These are phyloP conservation scores for Ustilago esculenta DNA, from an alignment of 1,284 basidiomycete genomes.

Conservation along the genomic window DNA sequence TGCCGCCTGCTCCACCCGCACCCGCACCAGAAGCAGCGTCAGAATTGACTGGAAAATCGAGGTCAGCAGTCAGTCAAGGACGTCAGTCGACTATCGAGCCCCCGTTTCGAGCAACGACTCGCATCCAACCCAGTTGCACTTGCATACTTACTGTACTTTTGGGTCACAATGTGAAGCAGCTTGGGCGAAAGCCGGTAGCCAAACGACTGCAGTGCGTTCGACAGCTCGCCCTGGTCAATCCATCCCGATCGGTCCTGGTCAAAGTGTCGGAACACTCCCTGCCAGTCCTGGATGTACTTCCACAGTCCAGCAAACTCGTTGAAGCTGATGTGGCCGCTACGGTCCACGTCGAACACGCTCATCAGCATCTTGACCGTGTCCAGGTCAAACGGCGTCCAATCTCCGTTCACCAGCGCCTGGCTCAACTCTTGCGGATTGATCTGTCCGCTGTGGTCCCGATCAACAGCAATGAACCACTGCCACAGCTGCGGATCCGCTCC, in stretches of 20 bases:
- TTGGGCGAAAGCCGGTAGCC: conserved; percentile 55
- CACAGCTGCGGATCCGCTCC: conserved; percentile 62
- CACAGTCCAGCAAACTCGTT: conserved; percentile 58
- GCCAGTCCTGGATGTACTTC: conserved; percentile 63
- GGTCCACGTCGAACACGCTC: conserved; percentile 59
- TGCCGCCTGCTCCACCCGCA: conserved; percentile 42
- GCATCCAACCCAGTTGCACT: no score
- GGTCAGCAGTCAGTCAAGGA: conserved; percentile 15
- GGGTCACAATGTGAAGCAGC: conserved; percentile 50
- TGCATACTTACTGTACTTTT: conserved; percentile 58
- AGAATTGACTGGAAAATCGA: conserved; percentile 18
- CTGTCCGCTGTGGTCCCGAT: conserved; percentile 51
- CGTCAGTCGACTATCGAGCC: conserved; percentile 9
- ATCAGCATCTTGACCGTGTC: conserved; percentile 64
- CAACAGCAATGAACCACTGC: conserved; percentile 60
- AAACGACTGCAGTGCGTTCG: conserved; percentile 52
- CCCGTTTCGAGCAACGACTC: no score
- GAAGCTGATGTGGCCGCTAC: conserved; percentile 58
- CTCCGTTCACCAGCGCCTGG: conserved; percentile 60
- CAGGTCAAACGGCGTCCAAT: conserved; percentile 57
- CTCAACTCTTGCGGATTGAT: conserved; percentile 56
- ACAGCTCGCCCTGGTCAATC: conserved; percentile 53
- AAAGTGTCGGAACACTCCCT: conserved; percentile 58
- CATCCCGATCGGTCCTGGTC: conserved; percentile 52
- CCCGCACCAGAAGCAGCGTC: conserved; percentile 14